A percentile compares a stretch with the other conserved stretches of the same genome.
phyloP scores from a whole-genome alignment of 1,284 basidiomycete species.

The Marasmius fiardii region DNA sequence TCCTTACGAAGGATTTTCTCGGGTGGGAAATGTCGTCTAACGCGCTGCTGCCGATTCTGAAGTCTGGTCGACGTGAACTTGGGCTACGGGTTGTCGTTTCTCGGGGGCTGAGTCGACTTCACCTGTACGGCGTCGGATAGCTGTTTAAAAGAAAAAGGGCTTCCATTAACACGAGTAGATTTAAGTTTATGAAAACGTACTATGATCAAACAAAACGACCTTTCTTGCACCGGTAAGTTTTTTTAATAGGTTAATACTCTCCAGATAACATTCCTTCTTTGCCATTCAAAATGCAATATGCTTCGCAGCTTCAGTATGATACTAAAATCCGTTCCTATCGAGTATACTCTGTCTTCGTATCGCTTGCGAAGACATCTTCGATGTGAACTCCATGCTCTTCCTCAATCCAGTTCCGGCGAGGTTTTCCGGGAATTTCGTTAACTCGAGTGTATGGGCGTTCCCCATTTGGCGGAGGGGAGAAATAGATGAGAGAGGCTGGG shows the following conservation, averaged over 20 bases:
- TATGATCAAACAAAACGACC: slow-evolving; percentile 55
- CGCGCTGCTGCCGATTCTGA: slow-evolving; percentile 41
- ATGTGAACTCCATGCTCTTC: slow-evolving; percentile 15
- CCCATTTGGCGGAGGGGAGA: slow-evolving; percentile 11
- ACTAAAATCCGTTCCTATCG: slow-evolving; percentile 50
- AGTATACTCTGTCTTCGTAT: slow-evolving; percentile 40
- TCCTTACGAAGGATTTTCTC: slow-evolving; percentile 35
- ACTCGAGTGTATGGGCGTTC: slow-evolving; percentile 9
- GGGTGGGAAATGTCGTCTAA: slow-evolving; percentile 49
- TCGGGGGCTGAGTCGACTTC: slow-evolving; percentile 34
- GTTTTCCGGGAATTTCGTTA: slow-evolving; percentile 1
- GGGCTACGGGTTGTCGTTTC: slow-evolving; percentile 46
- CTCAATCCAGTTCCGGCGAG: slow-evolving; percentile 8
- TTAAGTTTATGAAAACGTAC: slow-evolving; percentile 29
- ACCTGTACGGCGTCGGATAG: slow-evolving; percentile 42
- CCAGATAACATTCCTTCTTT: slow-evolving; percentile 48
- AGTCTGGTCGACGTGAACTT: slow-evolving; percentile 56
- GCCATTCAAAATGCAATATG: slow-evolving; percentile 32
- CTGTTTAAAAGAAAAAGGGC: slow-evolving; percentile 16
- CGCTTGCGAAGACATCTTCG: slow-evolving; percentile 34
- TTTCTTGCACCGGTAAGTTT: slow-evolving; percentile 46
- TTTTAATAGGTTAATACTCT: slow-evolving; percentile 49
- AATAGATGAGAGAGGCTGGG: slow-evolving; percentile 9
- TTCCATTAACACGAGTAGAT: background rate
- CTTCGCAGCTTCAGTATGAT: slow-evolving; percentile 22